Evolutionary conservation across 345 rosid species (phyloP), one percentile per base, ranked within the genome.

Genomic region (Populus simonii): DNA sequence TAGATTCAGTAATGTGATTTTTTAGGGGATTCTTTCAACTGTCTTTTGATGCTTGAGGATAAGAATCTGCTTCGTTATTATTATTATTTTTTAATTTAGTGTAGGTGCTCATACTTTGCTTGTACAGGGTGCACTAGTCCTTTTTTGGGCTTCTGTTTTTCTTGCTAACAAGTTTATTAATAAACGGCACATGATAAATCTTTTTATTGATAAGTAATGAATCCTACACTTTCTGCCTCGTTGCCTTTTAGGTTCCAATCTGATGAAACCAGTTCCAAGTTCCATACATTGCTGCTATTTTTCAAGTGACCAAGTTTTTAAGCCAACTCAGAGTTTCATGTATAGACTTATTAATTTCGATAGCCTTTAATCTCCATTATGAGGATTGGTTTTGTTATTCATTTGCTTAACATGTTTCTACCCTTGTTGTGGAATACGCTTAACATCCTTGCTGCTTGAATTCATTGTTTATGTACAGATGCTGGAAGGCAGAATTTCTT

Each of bases 401-500:
- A 39, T 12, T 74, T 67, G 29, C 25, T 61, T 73, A 25, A 23
- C 70, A 45, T 73, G 72, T 78, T 74, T 59, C 31, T 15, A 8
- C 20, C 18, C 55, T 61, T 47, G 17, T 43, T 49, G 11, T n/a
- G 39, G 71, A n/a, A 68, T 68, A 38, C 5, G 4, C 80, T 73
- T 68, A 45, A 84, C 73, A 59, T 78, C 75, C 68, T 74, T 80
- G 3, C 22, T 22, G 59, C 59, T 20, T 53, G 3, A 8, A 53
- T 53, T 53, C 23, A 3, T 53, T 53, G 75, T 74, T 75, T 81
- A 16, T 74, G 53, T 87, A 82, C 88, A 94, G 98, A 90, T 90
- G 87, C 85, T 79, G 89, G 84, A 61, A 74, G 82, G 23, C 85
- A 87, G 70, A 89, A 90, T 70, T 92, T 94, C 86, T 90, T 94